phyloP scores from a whole-genome alignment of 495 filamentous ascomycete genomes.

The Xanthoparmelia taractica region DNA sequence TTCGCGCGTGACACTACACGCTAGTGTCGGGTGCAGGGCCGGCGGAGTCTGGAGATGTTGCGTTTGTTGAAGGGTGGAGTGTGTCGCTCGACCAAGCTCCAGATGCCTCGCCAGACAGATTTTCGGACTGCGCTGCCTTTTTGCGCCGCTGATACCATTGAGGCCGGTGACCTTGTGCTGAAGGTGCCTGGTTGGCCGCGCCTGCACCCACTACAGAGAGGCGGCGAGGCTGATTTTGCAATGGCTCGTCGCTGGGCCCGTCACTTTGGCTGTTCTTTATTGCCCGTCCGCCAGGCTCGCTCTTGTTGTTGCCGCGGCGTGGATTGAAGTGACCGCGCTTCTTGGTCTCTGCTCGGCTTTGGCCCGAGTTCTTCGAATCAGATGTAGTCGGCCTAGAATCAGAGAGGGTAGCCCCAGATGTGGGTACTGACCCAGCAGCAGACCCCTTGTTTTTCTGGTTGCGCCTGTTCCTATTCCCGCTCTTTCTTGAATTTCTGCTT shows the following conservation, averaged over 20 bases:
- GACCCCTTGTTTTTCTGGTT: neutral
- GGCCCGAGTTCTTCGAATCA: neutral
- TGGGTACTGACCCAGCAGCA: neutral
- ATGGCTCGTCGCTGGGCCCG: slow-evolving; percentile 6
- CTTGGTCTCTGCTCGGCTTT: neutral
- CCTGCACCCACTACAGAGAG: slow-evolving; percentile 4
- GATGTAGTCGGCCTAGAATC: neutral
- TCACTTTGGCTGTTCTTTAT: neutral
- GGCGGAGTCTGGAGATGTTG: neutral
- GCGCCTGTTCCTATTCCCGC: neutral
- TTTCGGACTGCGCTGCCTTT: slow-evolving; percentile 5
- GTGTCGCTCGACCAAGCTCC: slow-evolving; percentile 10
- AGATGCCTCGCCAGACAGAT: neutral
- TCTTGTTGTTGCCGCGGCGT: slow-evolving; percentile 11
- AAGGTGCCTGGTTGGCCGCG: neutral
- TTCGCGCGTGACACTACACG: neutral
- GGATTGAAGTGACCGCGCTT: neutral
- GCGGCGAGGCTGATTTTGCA: slow-evolving; percentile 2
- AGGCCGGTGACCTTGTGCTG: slow-evolving; percentile 1
- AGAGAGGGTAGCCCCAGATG: neutral
- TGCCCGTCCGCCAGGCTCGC: slow-evolving; percentile 5
- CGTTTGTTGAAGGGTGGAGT: neutral
- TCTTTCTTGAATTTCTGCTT: neutral
- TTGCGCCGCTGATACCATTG: slow-evolving; percentile 3
- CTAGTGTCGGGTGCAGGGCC: neutral